Base-by-base conservation (phyloP, 257 asterid genomes). In the Anisodus tanguticus region DNA sequence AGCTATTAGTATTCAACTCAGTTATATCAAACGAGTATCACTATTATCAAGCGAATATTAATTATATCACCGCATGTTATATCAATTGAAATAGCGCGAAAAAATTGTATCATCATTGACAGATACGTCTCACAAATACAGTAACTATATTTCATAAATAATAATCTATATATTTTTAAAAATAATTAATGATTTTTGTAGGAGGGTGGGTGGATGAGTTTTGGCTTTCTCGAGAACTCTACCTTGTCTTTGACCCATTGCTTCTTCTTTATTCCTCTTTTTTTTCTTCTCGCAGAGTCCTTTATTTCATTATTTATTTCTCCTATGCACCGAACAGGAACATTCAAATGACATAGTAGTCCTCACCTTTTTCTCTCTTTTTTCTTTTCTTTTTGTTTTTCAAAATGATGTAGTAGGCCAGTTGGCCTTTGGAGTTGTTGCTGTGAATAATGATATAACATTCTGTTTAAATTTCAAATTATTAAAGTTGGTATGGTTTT, bases 391-490 rank as follows among this genome's bases (percentile, higher is more conserved):
- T 47, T 10, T 2, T 2, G 6, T 12, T 0, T 4, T 64, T 31
- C 9, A 53, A 71, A 53, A 9, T 76, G 45, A 76, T 31, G 35
- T 31, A 22, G 64, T 51, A 26, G 64, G 81, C 47, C 81, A 45
- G 57, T 71, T 71, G 58, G 79, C 55, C 57, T 70, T 41, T 71
- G 81, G 63, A 77, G 63, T 77, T 13, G 63, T 26, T 77, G 59
- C 47, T 53, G 60, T 31, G 53, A 51, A 77, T 53, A 53, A 77
- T 77, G 63, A 49, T 10, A 49, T 22, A 74, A 74, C 80, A 74
- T 74, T 74, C 80, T 49, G 80, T 74, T 74, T 74, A 74, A 74
- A 74, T 74, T 74, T 74, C 12, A 74, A 74, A 74, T 74, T 74
- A 74, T 49, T 49, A 31, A 77, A 77, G 81, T 53, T 26, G 81